Conservation (phyloP, 345 rosid species). For the Reutealis trisperma region DNA sequence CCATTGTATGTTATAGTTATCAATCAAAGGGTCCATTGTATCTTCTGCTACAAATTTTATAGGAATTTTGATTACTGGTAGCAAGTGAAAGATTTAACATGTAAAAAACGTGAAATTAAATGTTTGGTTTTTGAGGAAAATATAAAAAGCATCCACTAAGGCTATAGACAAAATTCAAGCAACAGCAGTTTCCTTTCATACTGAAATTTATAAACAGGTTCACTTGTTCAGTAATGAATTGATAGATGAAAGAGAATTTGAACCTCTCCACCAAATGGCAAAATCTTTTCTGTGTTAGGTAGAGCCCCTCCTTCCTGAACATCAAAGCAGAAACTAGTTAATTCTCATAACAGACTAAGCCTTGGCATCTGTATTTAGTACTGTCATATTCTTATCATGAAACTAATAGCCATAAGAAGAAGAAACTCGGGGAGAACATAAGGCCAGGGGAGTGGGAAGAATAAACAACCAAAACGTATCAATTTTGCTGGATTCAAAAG, state of each 20-base stretch:
- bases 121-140: not conserved
- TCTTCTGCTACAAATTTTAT: not conserved
- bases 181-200: conserved; percentile 4
- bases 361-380: not conserved
- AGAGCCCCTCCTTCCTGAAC: conserved; percentile 90
- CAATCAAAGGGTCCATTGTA: not conserved
- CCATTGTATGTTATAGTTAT: not conserved
- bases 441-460: not conserved
- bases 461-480: not conserved
- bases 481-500: not conserved
- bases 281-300: conserved; percentile 87
- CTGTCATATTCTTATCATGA: not conserved
- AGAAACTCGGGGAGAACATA: not conserved
- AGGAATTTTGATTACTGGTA: not conserved
- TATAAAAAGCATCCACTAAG: not conserved
- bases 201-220: conserved; percentile 13
- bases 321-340: conserved; percentile 15
- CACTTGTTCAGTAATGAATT: not conserved
- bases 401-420: not conserved
- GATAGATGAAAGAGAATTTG: conserved; percentile 27
- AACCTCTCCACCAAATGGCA: conserved; percentile 98
- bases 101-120: not conserved
- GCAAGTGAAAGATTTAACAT: not conserved
- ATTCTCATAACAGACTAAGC: conserved; percentile 19
- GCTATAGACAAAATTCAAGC: conserved; percentile 8